These are phyloP conservation scores for Nymphaea colorata DNA, from an alignment of 164 flowering plant genomes.

Conservation along the genomic window DNA sequence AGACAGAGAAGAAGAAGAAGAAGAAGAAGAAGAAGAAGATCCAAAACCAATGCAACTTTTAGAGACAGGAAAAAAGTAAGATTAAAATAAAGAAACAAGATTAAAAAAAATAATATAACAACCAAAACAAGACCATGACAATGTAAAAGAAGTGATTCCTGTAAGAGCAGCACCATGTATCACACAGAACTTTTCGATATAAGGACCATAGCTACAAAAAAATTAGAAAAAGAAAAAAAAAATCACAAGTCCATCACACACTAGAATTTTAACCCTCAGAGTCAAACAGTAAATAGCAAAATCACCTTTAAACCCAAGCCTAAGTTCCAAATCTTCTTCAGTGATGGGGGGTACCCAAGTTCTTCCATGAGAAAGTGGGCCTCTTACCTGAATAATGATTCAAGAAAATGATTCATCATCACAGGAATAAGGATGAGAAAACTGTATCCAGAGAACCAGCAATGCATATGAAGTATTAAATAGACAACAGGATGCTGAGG, in stretches of 20 bases:
- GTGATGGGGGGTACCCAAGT: slow-evolving; percentile 16
- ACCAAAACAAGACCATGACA: background rate
- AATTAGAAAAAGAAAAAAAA: background rate
- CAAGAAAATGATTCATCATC: background rate
- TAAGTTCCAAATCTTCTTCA: slow-evolving; percentile 24
- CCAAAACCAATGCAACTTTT: background rate
- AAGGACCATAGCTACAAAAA: too few relatives aligned
- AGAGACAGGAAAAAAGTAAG: background rate
- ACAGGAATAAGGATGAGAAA: background rate
- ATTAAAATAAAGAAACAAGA: background rate
- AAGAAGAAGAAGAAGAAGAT: background rate
- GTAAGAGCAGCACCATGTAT: background rate
- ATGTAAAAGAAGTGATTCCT: background rate
- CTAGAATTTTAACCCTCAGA: background rate
- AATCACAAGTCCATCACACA: background rate
- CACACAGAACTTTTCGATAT: too few relatives aligned
- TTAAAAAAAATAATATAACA: too few relatives aligned
- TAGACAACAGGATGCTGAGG: too few relatives aligned
- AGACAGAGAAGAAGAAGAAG: background rate
- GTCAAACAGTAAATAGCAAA: background rate
- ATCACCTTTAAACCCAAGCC: slow-evolving; percentile 20
- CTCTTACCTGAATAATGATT: slow-evolving; percentile 8
- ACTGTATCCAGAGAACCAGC: background rate
- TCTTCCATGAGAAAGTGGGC: slow-evolving; percentile 12
- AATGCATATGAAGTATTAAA: background rate